A percentile compares a stretch with the other conserved stretches of the same genome.
phyloP scores from a whole-genome alignment of 805 yeast genomes.

The Zygosaccharomyces gambellarensis region DNA sequence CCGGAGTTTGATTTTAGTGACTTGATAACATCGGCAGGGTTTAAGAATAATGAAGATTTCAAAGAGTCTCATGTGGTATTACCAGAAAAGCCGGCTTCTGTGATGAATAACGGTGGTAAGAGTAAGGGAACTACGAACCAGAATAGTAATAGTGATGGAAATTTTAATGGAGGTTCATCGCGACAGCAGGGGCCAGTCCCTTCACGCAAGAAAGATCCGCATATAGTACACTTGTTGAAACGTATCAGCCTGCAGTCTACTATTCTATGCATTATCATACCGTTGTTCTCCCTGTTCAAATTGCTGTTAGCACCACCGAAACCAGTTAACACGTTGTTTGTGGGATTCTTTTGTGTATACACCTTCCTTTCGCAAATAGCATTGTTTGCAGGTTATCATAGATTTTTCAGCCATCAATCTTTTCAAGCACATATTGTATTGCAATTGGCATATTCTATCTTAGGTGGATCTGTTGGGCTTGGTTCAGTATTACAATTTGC shows the following conservation, averaged over 20 bases:
- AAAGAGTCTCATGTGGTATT: conserved; percentile 9
- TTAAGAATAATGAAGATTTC: conserved; percentile 5
- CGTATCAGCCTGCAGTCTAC: conserved; percentile 24
- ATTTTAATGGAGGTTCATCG: not conserved
- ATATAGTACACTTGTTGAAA: conserved; percentile 25
- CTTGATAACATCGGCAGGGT: conserved; percentile 8
- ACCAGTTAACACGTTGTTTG: conserved; percentile 9
- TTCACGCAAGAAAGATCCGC: conserved; percentile 20
- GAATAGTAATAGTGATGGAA: not conserved
- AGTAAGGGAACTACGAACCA: not conserved
- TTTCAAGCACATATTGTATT: conserved; percentile 21
- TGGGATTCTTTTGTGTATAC: conserved; percentile 15
- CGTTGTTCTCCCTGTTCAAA: conserved; percentile 23
- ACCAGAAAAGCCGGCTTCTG: not conserved
- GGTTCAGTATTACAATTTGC: conserved; percentile 26
- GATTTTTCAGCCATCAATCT: conserved; percentile 25
- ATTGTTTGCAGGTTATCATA: conserved; percentile 28
- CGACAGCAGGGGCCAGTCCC: conserved; percentile 4
- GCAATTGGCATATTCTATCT: conserved; percentile 18
- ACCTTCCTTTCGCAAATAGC: conserved; percentile 18
- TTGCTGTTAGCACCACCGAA: conserved; percentile 18
- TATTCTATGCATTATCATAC: conserved; percentile 21
- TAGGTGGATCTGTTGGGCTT: conserved; percentile 27
- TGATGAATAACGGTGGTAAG: not conserved
- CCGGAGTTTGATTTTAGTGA: conserved; percentile 25